Conservation (phyloP, 2,329 filamentous ascomycete species). For the Dactylonectria estremocensis region DNA sequence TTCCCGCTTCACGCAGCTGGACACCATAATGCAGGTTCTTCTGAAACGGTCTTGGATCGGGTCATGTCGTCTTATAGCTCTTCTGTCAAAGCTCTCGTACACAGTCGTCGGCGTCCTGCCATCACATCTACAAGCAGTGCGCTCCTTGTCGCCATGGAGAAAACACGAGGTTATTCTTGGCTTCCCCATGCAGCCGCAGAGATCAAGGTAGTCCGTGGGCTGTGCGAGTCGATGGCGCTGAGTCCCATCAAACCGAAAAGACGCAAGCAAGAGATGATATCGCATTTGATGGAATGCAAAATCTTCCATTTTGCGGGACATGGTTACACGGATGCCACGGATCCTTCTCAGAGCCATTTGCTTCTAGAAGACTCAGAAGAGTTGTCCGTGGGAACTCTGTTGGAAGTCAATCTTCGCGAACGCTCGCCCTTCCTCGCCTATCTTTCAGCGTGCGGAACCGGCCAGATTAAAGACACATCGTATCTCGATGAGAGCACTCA, state of each 20-base stretch:
- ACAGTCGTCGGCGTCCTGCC: constrained; percentile 29
- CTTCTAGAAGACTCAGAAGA: constrained; percentile 23
- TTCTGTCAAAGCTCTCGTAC: constrained; percentile 52
- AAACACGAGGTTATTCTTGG: constrained; percentile 9
- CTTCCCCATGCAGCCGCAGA: constrained; percentile 43
- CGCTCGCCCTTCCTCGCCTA: constrained; percentile 53
- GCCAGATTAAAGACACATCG: constrained; percentile 35
- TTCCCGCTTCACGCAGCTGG: constrained; percentile 56
- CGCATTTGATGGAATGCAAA: constrained; percentile 43
- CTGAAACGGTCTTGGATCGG: constrained; percentile 50
- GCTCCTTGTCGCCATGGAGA: constrained; percentile 51
- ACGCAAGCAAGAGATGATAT: constrained; percentile 41
- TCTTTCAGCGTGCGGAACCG: constrained; percentile 57
- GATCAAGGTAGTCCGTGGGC: constrained; percentile 25
- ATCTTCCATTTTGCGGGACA: constrained; percentile 62
- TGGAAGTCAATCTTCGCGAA: constrained; percentile 32
- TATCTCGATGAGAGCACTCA: constrained; percentile 57
- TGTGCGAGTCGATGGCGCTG: constrained; percentile 21
- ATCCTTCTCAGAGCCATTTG: constrained; percentile 32
- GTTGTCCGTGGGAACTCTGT: constrained; percentile 33
- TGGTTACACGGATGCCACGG: constrained; percentile 31
- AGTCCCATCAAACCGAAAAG: constrained; percentile 23
- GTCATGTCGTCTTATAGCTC: constrained; percentile 57
- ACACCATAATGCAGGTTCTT: constrained; percentile 39
- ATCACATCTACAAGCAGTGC: neutral